These are phyloP conservation scores for Lachancea cidri DNA, from an alignment of 805 yeast species.

Conservation along the genomic window DNA sequence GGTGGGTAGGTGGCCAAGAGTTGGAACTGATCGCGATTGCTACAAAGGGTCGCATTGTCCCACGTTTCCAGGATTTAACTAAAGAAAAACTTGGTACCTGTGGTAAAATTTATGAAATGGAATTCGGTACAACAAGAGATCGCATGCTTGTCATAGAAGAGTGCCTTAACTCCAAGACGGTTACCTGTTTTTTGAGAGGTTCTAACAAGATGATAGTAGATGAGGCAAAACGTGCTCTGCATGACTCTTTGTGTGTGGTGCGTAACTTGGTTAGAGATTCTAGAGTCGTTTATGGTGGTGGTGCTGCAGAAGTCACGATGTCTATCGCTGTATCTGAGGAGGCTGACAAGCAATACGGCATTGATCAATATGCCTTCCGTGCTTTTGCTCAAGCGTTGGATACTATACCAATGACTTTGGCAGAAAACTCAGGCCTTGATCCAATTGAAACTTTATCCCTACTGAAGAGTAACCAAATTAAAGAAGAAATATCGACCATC, in stretches of 20 bases:
- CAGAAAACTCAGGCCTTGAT: conserved; percentile 94
- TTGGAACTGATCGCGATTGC: conserved; percentile 95
- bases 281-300: conserved; percentile 98
- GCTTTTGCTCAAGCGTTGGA: conserved; percentile 91
- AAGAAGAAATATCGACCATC: conserved; percentile 59
- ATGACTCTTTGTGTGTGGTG: conserved; percentile 95
- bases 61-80: conserved; percentile 89
- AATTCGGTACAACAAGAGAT: conserved; percentile 94
- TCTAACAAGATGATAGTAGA: conserved; percentile 97
- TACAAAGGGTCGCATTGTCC: conserved; percentile 94
- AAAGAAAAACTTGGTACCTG: conserved; percentile 83
- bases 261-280: conserved; percentile 89
- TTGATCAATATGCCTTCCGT: conserved; percentile 96
- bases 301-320: conserved; percentile 94
- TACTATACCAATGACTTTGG: conserved; percentile 86
- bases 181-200: conserved; percentile 90
- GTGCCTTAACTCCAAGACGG: conserved; percentile 80
- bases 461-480: conserved; percentile 79
- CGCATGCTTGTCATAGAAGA: conserved; percentile 94
- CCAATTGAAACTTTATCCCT: conserved; percentile 86
- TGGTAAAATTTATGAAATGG: conserved; percentile 77
- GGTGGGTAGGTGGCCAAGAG: conserved; percentile 99
- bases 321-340: conserved; percentile 86
- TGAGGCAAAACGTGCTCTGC: conserved; percentile 93
- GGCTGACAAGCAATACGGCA: conserved; percentile 90